These are phyloP conservation scores for Cercis canadensis DNA, from an alignment of 306 rosid species.

Conservation along the genomic window DNA sequence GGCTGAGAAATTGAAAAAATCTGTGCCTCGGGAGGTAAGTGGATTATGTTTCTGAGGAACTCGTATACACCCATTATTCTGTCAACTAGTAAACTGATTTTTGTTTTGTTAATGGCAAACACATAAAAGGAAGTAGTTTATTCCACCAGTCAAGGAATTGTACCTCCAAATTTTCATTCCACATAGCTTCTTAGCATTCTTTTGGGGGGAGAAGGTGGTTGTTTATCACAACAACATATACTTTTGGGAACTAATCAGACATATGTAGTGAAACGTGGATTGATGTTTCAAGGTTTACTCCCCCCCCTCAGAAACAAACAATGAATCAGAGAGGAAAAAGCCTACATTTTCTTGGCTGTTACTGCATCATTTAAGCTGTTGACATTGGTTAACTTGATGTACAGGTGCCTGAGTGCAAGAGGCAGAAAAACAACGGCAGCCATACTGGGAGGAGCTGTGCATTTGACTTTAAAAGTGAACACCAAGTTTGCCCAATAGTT, in stretches of 20 bases:
- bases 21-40: constrained; percentile 55
- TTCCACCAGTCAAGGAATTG: no score
- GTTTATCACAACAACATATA: no score
- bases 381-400: constrained; percentile 30
- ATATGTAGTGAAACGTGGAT: constrained; percentile 11
- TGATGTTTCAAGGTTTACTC: no score
- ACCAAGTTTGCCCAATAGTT: constrained; percentile 69
- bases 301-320: not conserved
- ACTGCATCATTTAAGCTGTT: constrained; percentile 18
- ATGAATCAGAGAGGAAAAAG: not conserved
- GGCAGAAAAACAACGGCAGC: constrained; percentile 29
- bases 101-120: no score
- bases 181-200: no score
- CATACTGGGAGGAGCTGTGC: constrained; percentile 77
- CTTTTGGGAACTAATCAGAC: not conserved
- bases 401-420: constrained; percentile 56
- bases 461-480: constrained; percentile 60
- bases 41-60: not conserved
- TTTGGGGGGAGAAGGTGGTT: no score
- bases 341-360: not conserved
- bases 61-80: no score
- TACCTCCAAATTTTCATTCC: constrained; percentile 1
- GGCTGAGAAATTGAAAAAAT: constrained; percentile 69
- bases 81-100: no score
- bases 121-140: no score